Percentiles rank a stretch among this genome's conserved stretches.
phyloP scores from a whole-genome alignment of 345 rosid species.

The Eucalyptus pauciflora region DNA sequence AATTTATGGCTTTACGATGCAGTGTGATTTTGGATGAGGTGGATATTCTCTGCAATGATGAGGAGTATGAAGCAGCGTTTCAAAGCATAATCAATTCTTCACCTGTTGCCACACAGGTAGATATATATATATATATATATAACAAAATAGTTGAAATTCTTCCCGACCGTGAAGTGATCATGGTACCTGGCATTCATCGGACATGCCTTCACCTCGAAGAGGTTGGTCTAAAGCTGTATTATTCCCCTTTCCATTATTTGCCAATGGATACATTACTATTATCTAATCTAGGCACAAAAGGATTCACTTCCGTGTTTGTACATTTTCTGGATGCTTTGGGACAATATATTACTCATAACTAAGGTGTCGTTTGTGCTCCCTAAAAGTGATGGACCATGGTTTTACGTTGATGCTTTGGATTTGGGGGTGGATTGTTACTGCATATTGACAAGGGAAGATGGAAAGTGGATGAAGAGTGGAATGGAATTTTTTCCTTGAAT shows the following conservation, averaged over 20 bases:
- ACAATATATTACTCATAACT: not conserved
- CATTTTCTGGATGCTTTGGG: not conserved
- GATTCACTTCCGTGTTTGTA: not conserved
- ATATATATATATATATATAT: too few relatives aligned
- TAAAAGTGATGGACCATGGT: not conserved
- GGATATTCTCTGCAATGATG: conserved; percentile 59
- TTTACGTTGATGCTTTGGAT: not conserved
- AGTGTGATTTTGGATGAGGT: conserved; percentile 86
- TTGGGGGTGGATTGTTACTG: not conserved
- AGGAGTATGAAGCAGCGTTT: conserved; percentile 60
- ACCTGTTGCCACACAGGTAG: conserved; percentile 14
- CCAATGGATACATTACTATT: not conserved
- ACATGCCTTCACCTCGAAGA: conserved; percentile 79
- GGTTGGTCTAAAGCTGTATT: conserved; percentile 26
- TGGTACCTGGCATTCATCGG: conserved; percentile 91
- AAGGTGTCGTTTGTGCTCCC: not conserved
- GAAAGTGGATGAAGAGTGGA: not conserved
- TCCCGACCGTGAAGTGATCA: conserved; percentile 72
- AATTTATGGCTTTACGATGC: conserved; percentile 1
- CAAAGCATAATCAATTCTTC: conserved; percentile 36
- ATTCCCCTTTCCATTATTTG: not conserved
- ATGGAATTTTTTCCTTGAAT: not conserved
- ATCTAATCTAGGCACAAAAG: not conserved
- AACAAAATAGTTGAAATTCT: conserved; percentile 68
- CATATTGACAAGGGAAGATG: not conserved